These are phyloP conservation scores for Neurospora discreta DNA, from an alignment of 495 filamentous ascomycete genomes.

Conservation along the genomic window DNA sequence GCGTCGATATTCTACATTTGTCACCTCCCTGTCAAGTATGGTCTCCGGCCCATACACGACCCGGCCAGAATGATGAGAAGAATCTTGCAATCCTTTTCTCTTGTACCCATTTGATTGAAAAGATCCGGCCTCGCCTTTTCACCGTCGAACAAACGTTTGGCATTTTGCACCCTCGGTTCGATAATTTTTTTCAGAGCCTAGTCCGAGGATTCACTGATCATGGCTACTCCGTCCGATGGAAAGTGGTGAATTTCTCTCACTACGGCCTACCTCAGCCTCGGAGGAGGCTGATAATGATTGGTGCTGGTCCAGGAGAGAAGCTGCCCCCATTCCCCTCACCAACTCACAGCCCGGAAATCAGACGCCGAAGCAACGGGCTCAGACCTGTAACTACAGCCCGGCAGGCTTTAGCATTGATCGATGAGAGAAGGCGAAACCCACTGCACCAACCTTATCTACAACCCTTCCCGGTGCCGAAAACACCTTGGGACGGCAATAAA, in stretches of 20 bases:
- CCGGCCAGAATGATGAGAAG: slow-evolving; percentile 54
- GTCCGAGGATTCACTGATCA: slow-evolving; percentile 51
- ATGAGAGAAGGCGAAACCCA: slow-evolving; percentile 26
- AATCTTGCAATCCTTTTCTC: slow-evolving; percentile 65
- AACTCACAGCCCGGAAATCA: slow-evolving; percentile 41
- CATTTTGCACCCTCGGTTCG: slow-evolving; percentile 35
- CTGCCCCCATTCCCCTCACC: slow-evolving; percentile 59
- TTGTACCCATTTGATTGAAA: slow-evolving; percentile 45
- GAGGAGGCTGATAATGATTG: slow-evolving; percentile 62
- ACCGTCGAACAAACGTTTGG: slow-evolving; percentile 84
- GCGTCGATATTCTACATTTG: slow-evolving; percentile 64
- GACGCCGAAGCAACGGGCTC: slow-evolving; percentile 24
- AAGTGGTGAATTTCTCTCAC: slow-evolving; percentile 33
- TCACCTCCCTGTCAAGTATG: slow-evolving; percentile 81
- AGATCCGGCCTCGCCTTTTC: slow-evolving; percentile 54
- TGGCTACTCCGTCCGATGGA: slow-evolving; percentile 58
- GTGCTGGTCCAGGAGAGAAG: slow-evolving; percentile 63
- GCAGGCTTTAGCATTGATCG: slow-evolving; percentile 9
- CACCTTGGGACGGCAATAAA: slow-evolving; percentile 23
- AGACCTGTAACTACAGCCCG: slow-evolving; percentile 21
- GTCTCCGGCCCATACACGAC: slow-evolving; percentile 62
- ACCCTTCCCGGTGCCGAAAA: slow-evolving; percentile 17
- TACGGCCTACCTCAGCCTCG: slow-evolving; percentile 35
- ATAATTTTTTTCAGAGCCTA: slow-evolving; percentile 46
- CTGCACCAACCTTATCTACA: slow-evolving; percentile 22